Evolutionary conservation across 768 basidiomycete genomes (phyloP).

Genomic region (Leccinum sublutescens): DNA sequence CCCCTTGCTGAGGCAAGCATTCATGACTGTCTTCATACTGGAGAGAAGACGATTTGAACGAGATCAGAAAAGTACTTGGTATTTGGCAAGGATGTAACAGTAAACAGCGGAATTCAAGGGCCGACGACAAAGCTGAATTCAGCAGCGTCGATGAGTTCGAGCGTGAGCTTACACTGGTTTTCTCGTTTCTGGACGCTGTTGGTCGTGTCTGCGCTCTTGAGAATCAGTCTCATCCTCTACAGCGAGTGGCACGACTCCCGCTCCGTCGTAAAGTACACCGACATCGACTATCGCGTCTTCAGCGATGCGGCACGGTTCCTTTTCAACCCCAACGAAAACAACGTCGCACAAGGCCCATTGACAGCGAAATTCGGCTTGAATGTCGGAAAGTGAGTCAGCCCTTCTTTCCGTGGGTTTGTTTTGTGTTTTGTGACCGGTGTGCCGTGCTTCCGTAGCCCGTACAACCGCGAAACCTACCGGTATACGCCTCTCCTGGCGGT

Average conservation of each 20-base stretch:
- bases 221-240: conserved; percentile 73
- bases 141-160: neutral
- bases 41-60: too few species aligned
- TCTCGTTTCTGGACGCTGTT: conserved; percentile 53
- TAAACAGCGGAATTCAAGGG: neutral
- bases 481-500: conserved; percentile 93
- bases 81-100: too few species aligned
- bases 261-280: conserved; percentile 92
- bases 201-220: conserved; percentile 52
- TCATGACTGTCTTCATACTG: neutral
- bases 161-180: conserved; percentile 10
- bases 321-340: conserved; percentile 45
- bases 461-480: conserved; percentile 88
- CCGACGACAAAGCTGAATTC: neutral
- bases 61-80: neutral
- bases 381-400: conserved; percentile 72
- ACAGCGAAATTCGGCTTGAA: conserved; percentile 36
- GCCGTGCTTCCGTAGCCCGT: conserved; percentile 59
- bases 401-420: neutral
- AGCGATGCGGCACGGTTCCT: conserved; percentile 84
- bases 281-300: conserved; percentile 96
- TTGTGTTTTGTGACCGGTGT: conserved; percentile 1
- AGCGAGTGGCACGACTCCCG: conserved; percentile 88
- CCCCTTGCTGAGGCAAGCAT: neutral
- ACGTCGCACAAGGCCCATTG: conserved; percentile 62